A percentile compares a stretch with the other conserved stretches of the same genome.
Evolutionary conservation across 768 basidiomycete species (phyloP).

Genomic region (Piloderma croceum): DNA sequence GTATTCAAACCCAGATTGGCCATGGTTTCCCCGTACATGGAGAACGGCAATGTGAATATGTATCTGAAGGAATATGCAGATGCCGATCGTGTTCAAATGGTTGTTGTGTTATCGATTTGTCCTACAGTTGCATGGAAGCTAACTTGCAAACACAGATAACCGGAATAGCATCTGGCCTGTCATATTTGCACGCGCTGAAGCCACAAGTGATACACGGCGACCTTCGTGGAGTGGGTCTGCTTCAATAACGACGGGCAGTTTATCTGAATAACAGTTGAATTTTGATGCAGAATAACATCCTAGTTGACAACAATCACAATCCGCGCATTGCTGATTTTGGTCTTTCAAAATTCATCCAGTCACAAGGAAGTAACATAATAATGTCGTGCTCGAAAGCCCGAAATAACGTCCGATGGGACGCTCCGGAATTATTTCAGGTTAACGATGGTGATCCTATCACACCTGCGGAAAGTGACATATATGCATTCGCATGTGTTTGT

Average conservation of each 20-base stretch:
- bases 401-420: no score
- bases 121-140: no score
- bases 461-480: no score
- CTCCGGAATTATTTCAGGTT: no score
- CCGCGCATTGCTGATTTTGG: slow-evolving; percentile 17
- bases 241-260: no score
- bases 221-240: slow-evolving; percentile 8
- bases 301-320: slow-evolving; percentile 9
- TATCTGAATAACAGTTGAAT: no score
- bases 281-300: slow-evolving; percentile 13
- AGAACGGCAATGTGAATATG: slow-evolving; percentile 18
- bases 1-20: slow-evolving; percentile 14
- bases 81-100: background rate
- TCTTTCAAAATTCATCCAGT: no score
- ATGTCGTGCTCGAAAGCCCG: no score
- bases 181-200: slow-evolving; percentile 3
- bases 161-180: slow-evolving; percentile 3
- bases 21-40: slow-evolving; percentile 24
- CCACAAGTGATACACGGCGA: slow-evolving; percentile 9
- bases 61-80: slow-evolving; percentile 13
- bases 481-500: no score
- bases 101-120: no score
- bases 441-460: no score
- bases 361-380: no score
- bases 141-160: slow-evolving; percentile 1